Evolutionary conservation across 495 filamentous ascomycete genomes (phyloP).

Genomic region (Hypoxylon rickii): DNA sequence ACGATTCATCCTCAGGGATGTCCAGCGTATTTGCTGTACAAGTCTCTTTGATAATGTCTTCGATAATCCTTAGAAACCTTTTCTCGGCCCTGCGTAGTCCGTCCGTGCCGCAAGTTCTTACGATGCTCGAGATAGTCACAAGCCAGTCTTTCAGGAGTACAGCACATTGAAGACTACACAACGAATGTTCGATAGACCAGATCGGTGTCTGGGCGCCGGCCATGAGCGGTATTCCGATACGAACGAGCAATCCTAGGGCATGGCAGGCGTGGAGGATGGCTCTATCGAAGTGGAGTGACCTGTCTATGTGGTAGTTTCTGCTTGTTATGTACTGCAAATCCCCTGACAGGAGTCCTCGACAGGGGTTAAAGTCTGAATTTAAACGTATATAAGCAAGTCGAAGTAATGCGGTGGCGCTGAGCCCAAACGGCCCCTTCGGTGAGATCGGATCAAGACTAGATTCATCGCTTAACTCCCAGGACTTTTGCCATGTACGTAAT

Average conservation of each 20-base stretch:
- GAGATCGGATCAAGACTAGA: constrained; percentile 59
- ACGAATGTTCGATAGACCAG: constrained; percentile 57
- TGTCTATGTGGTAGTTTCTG: constrained; percentile 48
- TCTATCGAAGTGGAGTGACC: constrained; percentile 55
- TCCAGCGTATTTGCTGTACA: constrained; percentile 11
- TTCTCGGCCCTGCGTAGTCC: constrained; percentile 10
- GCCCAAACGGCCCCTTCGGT: constrained; percentile 58
- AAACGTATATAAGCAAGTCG: constrained; percentile 59
- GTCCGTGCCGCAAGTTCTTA: constrained; percentile 3
- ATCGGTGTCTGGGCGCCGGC: constrained; percentile 58
- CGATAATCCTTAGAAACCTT: constrained; percentile 15
- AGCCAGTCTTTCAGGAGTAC: constrained; percentile 57
- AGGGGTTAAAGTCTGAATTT: constrained; percentile 53
- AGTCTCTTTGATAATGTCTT: constrained; percentile 18
- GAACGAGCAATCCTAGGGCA: constrained; percentile 58
- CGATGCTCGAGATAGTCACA: constrained; percentile 46
- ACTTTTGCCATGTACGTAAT: constrained; percentile 55
- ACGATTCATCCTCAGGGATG: constrained; percentile 16
- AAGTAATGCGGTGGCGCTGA: constrained; percentile 59
- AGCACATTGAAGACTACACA: constrained; percentile 55
- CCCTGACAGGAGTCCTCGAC: constrained; percentile 53
- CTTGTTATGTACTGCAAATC: constrained; percentile 50
- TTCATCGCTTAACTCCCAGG: constrained; percentile 59
- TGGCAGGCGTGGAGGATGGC: constrained; percentile 58
- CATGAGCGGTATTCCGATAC: constrained; percentile 58